A percentile compares a stretch with the other conserved stretches of the same genome.
Conservation (phyloP, 805 yeast species). For the Spathaspora sp. region DNA sequence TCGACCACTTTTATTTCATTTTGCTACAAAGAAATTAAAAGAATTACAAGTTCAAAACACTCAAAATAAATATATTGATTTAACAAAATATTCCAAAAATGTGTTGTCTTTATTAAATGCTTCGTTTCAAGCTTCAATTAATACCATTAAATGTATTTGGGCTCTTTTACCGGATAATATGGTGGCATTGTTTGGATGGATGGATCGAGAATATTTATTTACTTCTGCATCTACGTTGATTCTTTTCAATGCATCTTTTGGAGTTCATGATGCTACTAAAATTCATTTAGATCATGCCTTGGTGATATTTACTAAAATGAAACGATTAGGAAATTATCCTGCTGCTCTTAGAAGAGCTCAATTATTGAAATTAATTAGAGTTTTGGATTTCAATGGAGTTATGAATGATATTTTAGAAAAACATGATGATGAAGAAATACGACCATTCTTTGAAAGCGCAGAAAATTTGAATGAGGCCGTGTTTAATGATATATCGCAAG, state of each 20-base stretch:
- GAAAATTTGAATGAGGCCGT: neutral
- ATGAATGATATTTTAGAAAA: conserved; percentile 54
- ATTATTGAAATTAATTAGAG: conserved; percentile 56
- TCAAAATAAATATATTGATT: conserved; percentile 54
- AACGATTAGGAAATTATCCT: conserved; percentile 74
- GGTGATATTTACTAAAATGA: conserved; percentile 67
- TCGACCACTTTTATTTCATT: conserved; percentile 71
- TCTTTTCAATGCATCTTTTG: conserved; percentile 74
- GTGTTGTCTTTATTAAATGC: conserved; percentile 69
- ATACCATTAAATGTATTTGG: conserved; percentile 72
- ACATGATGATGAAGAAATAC: conserved; percentile 46
- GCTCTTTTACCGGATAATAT: conserved; percentile 69
- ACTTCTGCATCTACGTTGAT: conserved; percentile 73
- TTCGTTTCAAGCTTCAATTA: conserved; percentile 76
- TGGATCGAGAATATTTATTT: conserved; percentile 80
- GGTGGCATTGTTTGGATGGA: conserved; percentile 84
- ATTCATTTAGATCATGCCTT: conserved; percentile 73
- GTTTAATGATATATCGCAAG: conserved; percentile 1
- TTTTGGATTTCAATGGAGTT: conserved; percentile 65
- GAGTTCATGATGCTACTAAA: conserved; percentile 72
- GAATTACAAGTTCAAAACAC: conserved; percentile 37
- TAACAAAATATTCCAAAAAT: conserved; percentile 64
- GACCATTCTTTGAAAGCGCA: neutral
- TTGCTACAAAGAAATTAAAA: conserved; percentile 64
- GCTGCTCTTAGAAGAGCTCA: conserved; percentile 75